Conservation (phyloP, 2,329 filamentous ascomycete species). For the Aspergillus flavus region DNA sequence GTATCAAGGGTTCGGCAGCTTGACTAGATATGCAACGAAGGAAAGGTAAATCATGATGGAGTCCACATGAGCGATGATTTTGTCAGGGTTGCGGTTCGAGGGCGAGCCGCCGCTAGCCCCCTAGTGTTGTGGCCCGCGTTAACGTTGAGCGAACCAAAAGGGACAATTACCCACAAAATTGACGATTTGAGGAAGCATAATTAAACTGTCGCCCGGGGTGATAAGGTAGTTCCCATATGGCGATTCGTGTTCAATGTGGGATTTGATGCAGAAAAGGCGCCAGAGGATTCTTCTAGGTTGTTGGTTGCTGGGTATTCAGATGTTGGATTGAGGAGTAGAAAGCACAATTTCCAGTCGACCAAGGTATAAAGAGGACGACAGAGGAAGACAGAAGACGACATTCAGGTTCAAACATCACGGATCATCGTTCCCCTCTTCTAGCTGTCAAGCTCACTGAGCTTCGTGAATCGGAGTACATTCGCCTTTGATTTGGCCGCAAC, state of each 20-base stretch:
- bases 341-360: not conserved
- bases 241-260: not conserved
- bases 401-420: not conserved
- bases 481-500: not conserved
- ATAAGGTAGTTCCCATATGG: not conserved
- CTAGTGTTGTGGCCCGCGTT: conserved; percentile 19
- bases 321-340: not conserved
- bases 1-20: not conserved
- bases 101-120: conserved; percentile 20
- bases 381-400: not conserved
- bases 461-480: not conserved
- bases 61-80: conserved; percentile 3
- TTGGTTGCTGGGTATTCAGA: not conserved
- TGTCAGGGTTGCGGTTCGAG: not conserved
- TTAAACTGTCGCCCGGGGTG: not conserved
- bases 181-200: not conserved
- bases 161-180: not conserved
- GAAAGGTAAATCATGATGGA: not conserved
- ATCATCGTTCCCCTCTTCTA: not conserved
- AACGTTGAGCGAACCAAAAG: conserved; percentile 22
- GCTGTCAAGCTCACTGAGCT: not conserved
- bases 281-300: not conserved
- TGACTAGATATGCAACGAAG: not conserved
- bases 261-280: not conserved
- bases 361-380: conserved; percentile 6